These are phyloP conservation scores for Pseudogymnoascus sp. DNA, from an alignment of 2,329 filamentous ascomycete species.

Conservation along the genomic window DNA sequence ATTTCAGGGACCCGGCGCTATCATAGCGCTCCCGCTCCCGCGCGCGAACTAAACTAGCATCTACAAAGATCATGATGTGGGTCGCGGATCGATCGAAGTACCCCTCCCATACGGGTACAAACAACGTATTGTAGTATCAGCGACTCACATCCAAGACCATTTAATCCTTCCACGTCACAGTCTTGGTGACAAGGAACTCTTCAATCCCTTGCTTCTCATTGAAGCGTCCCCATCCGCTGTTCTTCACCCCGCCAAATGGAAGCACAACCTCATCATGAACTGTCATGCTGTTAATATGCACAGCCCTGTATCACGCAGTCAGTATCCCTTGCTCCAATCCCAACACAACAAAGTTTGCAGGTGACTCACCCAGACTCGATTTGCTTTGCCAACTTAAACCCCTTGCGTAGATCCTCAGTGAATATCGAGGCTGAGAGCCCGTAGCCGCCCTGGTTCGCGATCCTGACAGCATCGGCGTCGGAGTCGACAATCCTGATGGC, in stretches of 20 bases:
- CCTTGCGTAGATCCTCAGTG: slow-evolving; percentile 23
- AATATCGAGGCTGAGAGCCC: slow-evolving; percentile 34
- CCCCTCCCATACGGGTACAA: neutral
- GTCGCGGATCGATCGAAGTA: neutral
- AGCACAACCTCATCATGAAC: slow-evolving; percentile 41
- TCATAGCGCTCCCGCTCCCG: neutral
- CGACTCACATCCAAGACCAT: neutral
- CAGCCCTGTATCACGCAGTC: slow-evolving; percentile 28
- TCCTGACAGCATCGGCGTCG: slow-evolving; percentile 33
- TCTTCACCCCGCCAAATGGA: slow-evolving; percentile 43
- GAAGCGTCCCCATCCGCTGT: slow-evolving; percentile 42
- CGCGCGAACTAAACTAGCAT: neutral
- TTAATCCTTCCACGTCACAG: slow-evolving; percentile 28
- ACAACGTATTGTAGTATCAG: neutral
- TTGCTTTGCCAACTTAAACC: slow-evolving; percentile 11
- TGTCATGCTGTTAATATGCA: slow-evolving; percentile 45
- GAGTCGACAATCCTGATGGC: slow-evolving; percentile 29
- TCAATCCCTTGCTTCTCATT: slow-evolving; percentile 38
- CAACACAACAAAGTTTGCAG: neutral
- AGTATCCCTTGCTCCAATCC: neutral
- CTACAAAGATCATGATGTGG: neutral
- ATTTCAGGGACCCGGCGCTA: slow-evolving; percentile 1
- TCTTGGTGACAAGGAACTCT: slow-evolving; percentile 38
- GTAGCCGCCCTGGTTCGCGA: slow-evolving; percentile 35
- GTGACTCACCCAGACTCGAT: slow-evolving; percentile 10